phyloP scores from a whole-genome alignment of 208 protist genomes.

The Tritrichomonas musculus region DNA sequence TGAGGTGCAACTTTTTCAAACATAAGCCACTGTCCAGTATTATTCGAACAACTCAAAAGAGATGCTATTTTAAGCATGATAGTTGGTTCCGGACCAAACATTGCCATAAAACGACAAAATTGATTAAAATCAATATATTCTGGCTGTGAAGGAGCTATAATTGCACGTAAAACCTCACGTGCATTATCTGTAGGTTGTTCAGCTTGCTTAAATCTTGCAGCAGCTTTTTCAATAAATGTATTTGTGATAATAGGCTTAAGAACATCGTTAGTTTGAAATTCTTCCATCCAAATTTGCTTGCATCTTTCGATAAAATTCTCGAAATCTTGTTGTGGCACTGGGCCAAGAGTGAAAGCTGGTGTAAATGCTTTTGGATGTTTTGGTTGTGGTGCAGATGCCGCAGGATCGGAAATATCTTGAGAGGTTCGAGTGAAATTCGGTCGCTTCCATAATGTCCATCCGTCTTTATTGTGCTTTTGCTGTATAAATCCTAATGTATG shows the following conservation, averaged over 20 bases:
- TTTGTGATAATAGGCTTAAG: too few relatives aligned
- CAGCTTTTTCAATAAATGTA: too few relatives aligned
- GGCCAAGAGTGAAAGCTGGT: too few relatives aligned
- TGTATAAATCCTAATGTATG: not conserved
- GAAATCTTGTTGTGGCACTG: too few relatives aligned
- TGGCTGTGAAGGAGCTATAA: not conserved
- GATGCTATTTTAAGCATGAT: not conserved
- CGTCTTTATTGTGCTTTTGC: not conserved
- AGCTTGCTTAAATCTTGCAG: not conserved
- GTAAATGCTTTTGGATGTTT: too few relatives aligned
- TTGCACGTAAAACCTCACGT: not conserved
- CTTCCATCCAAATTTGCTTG: too few relatives aligned
- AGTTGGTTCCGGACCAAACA: not conserved
- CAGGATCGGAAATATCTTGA: too few relatives aligned
- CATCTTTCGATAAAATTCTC: too few relatives aligned
- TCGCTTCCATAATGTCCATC: not conserved
- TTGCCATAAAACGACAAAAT: not conserved
- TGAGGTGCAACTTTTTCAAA: not conserved
- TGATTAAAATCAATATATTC: not conserved
- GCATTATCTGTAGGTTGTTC: not conserved
- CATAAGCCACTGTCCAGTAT: too few relatives aligned
- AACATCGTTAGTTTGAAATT: too few relatives aligned
- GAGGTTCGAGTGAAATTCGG: not conserved
- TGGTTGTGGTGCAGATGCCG: too few relatives aligned
- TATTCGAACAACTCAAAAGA: not conserved